A percentile compares a stretch with the other conserved stretches of the same genome.
phyloP scores from a whole-genome alignment of 1,284 basidiomycete species.

The Heliocybe sulcata region DNA sequence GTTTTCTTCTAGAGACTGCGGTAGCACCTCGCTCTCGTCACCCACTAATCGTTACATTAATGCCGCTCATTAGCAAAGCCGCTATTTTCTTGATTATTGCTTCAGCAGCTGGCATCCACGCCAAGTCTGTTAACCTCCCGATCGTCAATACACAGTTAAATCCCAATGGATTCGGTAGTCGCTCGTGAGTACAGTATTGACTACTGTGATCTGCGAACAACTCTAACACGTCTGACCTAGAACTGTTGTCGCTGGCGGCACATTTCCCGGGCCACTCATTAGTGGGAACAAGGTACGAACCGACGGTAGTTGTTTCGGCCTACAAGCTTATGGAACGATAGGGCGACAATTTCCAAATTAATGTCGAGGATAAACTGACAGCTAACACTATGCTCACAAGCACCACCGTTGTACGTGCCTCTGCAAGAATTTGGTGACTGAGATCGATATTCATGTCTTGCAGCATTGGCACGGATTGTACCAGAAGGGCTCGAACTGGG shows the following conservation, averaged over 20 bases:
- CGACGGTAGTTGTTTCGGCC: background rate
- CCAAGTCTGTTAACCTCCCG: background rate
- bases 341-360: conserved; percentile 23
- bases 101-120: background rate
- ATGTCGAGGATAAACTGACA: conserved; percentile 25
- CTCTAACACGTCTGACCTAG: conserved; percentile 1
- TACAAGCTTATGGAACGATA: conserved; percentile 1
- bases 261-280: conserved; percentile 22
- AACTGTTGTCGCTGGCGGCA: conserved; percentile 19
- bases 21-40: background rate
- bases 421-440: background rate
- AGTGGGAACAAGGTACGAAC: conserved; percentile 16
- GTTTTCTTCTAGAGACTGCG: background rate
- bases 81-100: background rate
- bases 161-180: background rate
- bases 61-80: background rate
- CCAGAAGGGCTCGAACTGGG: conserved; percentile 24
- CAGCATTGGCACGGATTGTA: conserved; percentile 33
- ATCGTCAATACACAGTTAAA: background rate
- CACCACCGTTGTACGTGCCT: conserved; percentile 24
- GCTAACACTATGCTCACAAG: conserved; percentile 25
- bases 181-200: background rate
- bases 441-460: background rate
- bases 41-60: background rate
- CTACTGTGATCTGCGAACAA: background rate